Evolutionary conservation across 2,329 filamentous ascomycete species (phyloP).

Genomic region (Rutstroemia sp.): DNA sequence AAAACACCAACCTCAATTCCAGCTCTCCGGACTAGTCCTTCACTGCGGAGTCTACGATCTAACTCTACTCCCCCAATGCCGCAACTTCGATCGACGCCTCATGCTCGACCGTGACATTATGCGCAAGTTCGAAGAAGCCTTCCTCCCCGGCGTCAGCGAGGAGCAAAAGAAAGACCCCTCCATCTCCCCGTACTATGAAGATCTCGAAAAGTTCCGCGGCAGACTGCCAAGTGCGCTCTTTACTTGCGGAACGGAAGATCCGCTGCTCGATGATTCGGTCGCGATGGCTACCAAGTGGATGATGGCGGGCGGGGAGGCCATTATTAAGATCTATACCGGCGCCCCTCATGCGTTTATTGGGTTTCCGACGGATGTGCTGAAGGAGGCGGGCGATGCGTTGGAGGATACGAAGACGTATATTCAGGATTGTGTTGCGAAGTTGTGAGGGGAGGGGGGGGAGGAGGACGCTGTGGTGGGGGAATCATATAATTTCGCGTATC

Average conservation of each 20-base stretch:
- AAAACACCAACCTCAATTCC: constrained; percentile 31
- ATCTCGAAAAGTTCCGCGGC: constrained; percentile 31
- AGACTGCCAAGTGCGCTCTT: constrained; percentile 47
- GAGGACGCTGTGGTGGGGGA: too few relatives aligned
- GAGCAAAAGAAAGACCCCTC: constrained; percentile 37
- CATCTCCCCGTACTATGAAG: constrained; percentile 43
- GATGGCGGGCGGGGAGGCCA: constrained; percentile 41
- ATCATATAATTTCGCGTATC: background rate
- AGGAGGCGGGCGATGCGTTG: constrained; percentile 14
- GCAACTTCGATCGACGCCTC: constrained; percentile 16
- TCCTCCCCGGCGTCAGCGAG: constrained; percentile 35
- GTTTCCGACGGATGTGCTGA: constrained; percentile 13
- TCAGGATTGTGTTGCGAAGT: constrained; percentile 9
- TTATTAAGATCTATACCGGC: constrained; percentile 47
- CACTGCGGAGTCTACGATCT: constrained; percentile 47
- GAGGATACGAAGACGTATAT: constrained; percentile 18
- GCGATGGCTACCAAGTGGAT: constrained; percentile 48
- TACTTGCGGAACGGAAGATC: constrained; percentile 46
- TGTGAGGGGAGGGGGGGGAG: background rate
- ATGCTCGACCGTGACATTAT: constrained; percentile 41
- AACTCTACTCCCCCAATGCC: constrained; percentile 34
- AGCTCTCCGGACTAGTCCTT: constrained; percentile 42
- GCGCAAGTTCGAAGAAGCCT: constrained; percentile 37
- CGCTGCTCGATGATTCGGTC: constrained; percentile 44
- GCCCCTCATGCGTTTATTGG: constrained; percentile 44